Percentiles rank a stretch among this genome's conserved stretches.
Evolutionary conservation across 768 basidiomycete genomes (phyloP).

Genomic region (Termitomyces bulborhizus): DNA sequence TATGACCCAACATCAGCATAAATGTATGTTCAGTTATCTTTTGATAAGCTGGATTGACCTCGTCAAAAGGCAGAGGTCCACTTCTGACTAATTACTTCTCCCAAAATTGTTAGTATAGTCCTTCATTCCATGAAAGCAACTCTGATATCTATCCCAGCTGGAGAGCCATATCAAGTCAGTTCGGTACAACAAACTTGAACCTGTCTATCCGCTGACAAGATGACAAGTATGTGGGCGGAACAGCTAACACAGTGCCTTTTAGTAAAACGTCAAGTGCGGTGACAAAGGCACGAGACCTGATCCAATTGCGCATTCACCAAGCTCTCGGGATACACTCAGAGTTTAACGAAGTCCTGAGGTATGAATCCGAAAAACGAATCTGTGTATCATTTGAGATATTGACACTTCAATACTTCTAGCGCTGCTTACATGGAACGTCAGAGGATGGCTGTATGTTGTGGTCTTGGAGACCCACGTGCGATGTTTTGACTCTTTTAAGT

Average conservation of each 20-base stretch:
- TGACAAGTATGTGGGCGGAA: conserved; percentile 68
- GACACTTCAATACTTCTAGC: conserved; percentile 20
- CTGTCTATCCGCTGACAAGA: neutral
- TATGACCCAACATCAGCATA: conserved; percentile 42
- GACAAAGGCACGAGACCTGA: conserved; percentile 48
- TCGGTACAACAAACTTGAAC: neutral
- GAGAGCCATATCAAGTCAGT: conserved; percentile 71
- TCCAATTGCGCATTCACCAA: conserved; percentile 45
- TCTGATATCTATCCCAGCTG: conserved; percentile 38
- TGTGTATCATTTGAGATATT: neutral
- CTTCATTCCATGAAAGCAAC: neutral
- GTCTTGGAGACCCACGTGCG: neutral
- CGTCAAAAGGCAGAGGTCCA: conserved; percentile 52
- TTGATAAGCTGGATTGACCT: neutral
- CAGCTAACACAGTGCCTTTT: conserved; percentile 67
- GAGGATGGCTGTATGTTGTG: conserved; percentile 63
- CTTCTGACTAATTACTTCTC: conserved; percentile 81
- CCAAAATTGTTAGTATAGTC: conserved; percentile 58
- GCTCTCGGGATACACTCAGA: conserved; percentile 31
- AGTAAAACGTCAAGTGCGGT: conserved; percentile 54
- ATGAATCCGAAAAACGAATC: neutral
- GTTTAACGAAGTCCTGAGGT: conserved; percentile 78
- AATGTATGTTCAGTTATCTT: conserved; percentile 36
- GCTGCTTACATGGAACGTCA: conserved; percentile 84
- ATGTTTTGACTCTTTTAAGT: conserved; percentile 32